A percentile compares a stretch with the other conserved stretches of the same genome.
phyloP scores from a whole-genome alignment of 306 rosid genomes.

The Inga oerstediana region DNA sequence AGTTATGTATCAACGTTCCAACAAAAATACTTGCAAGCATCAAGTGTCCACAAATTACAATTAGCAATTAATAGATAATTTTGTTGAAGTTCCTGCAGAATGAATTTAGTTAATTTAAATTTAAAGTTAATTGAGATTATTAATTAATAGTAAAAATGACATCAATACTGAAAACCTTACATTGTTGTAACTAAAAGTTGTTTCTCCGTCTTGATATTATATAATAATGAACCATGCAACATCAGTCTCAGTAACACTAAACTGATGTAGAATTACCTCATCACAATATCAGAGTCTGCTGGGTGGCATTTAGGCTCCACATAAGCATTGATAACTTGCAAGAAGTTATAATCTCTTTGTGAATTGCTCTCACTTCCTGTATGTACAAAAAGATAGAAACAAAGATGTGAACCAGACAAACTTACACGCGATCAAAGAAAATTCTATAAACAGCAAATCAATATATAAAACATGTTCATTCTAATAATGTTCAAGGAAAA shows the following conservation, averaged over 20 bases:
- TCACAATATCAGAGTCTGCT: slow-evolving; percentile 68
- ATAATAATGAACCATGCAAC: slow-evolving; percentile 14
- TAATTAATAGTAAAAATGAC: too few species aligned
- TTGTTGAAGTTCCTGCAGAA: too few species aligned
- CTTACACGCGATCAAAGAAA: slow-evolving; percentile 3
- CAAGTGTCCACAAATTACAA: too few species aligned
- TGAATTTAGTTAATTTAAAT: too few species aligned
- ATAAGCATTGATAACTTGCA: slow-evolving; percentile 73
- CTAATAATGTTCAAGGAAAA: not conserved
- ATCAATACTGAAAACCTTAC: too few species aligned
- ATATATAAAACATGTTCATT: not conserved
- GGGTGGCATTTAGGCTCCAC: slow-evolving; percentile 75
- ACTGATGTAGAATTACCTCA: slow-evolving; percentile 45
- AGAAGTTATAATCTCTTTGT: slow-evolving; percentile 34
- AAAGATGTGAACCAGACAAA: not conserved
- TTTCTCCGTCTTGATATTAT: not conserved
- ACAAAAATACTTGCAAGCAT: too few species aligned
- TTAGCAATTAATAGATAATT: too few species aligned
- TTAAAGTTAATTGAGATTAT: too few species aligned
- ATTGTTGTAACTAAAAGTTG: too few species aligned
- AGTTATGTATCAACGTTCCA: too few species aligned
- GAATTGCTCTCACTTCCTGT: slow-evolving; percentile 48
- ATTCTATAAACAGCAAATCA: not conserved
- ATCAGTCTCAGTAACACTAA: slow-evolving; percentile 26
- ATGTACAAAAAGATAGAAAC: slow-evolving; percentile 31